These are phyloP conservation scores for Trypanosoma theileri DNA, from an alignment of 208 protist species.

Conservation along the genomic window DNA sequence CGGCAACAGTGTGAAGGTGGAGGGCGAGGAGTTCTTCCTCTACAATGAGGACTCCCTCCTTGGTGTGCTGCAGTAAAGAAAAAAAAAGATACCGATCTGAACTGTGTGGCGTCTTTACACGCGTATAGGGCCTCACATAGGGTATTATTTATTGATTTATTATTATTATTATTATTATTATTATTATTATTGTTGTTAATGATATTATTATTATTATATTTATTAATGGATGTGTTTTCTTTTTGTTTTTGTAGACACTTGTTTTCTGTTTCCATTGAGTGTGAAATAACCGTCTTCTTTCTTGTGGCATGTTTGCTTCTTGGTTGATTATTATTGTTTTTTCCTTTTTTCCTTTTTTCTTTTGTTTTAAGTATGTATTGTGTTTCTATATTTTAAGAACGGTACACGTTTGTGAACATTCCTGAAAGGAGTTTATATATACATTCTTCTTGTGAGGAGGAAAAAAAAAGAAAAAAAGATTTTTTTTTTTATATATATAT, in stretches of 20 bases:
- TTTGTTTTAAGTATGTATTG: not conserved
- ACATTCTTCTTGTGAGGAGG: not conserved
- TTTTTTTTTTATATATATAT: not conserved
- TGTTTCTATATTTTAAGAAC: not conserved
- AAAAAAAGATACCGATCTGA: not conserved
- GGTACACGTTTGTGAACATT: not conserved
- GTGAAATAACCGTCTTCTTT: too few relatives aligned
- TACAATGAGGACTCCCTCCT: conserved; percentile 89
- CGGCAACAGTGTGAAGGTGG: conserved; percentile 85
- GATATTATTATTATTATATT: not conserved
- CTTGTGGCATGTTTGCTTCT: not conserved
- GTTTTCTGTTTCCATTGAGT: not conserved
- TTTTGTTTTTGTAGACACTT: conserved; percentile 15
- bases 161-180: conserved; percentile 24
- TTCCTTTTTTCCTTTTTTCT: not conserved
- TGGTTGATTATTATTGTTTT: conserved; percentile 8
- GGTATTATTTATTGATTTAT: conserved; percentile 4
- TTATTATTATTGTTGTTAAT: conserved; percentile 9
- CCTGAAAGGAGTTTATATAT: not conserved
- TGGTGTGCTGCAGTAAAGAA: conserved; percentile 63
- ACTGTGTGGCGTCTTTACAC: not conserved
- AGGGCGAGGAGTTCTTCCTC: conserved; percentile 92
- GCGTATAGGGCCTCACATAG: not conserved
- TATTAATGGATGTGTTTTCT: conserved; percentile 1
- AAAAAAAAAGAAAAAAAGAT: conserved; percentile 3